Conservation (phyloP, 2,329 filamentous ascomycete species). For the Cordyceps tenuipes region DNA sequence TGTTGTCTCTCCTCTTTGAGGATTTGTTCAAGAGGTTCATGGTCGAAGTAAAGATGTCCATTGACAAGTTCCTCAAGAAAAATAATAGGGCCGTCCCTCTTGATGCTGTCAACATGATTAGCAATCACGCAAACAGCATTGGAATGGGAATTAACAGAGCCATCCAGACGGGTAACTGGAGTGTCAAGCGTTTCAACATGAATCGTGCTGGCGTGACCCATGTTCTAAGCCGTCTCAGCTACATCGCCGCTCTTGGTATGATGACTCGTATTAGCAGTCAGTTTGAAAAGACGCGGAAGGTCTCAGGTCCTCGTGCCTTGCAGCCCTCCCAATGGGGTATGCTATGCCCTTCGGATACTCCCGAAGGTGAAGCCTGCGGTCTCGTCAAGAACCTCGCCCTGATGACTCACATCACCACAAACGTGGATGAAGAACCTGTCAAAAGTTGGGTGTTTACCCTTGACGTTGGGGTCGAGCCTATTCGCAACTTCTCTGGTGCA, state of each 20-base stretch:
- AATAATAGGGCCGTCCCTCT: conserved; percentile 82
- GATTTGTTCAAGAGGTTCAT: conserved; percentile 97
- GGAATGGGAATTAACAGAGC: conserved; percentile 90
- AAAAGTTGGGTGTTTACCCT: conserved; percentile 78
- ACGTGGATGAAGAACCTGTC: conserved; percentile 87
- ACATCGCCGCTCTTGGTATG: conserved; percentile 95
- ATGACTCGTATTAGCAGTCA: conserved; percentile 98
- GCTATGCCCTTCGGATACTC: conserved; percentile 94
- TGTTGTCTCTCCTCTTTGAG: conserved; percentile 89
- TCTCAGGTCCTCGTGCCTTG: conserved; percentile 87
- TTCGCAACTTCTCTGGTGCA: conserved; percentile 62
- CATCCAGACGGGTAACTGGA: conserved; percentile 98
- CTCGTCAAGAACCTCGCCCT: conserved; percentile 95
- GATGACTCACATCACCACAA: conserved; percentile 98
- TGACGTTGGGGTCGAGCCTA: conserved; percentile 72
- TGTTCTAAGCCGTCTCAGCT: conserved; percentile 88
- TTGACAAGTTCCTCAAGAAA: conserved; percentile 94
- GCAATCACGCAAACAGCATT: conserved; percentile 77
- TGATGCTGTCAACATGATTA: conserved; percentile 78
- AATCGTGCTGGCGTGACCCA: conserved; percentile 95
- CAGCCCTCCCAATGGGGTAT: conserved; percentile 98
- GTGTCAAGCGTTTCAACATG: conserved; percentile 96
- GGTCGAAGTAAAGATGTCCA: conserved; percentile 78
- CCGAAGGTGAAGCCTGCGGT: conserved; percentile 96
- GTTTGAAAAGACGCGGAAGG: conserved; percentile 97